A percentile compares a stretch with the other conserved stretches of the same genome.
phyloP scores from a whole-genome alignment of 352 stramenopile genomes.

The Globisporangium cystogenes region DNA sequence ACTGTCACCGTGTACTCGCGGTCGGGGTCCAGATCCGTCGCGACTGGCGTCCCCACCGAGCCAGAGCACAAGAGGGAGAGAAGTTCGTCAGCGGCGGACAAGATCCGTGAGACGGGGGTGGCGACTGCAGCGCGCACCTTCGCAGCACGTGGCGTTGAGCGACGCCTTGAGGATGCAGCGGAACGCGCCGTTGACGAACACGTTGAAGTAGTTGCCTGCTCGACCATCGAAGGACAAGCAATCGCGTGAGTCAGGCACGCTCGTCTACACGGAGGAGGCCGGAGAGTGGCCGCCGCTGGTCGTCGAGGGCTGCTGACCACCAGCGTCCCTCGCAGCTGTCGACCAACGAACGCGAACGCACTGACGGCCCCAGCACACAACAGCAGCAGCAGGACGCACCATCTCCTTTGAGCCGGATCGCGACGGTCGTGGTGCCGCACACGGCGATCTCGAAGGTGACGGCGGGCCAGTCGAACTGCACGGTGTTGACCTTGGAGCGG shows the following conservation, averaged over 20 bases:
- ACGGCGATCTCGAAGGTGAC: conserved; percentile 65
- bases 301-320: conserved; percentile 7
- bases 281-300: conserved; percentile 8
- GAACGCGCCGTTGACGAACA: conserved; percentile 76
- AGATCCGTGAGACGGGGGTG: not conserved
- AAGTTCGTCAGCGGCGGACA: not conserved
- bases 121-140: conserved; percentile 30
- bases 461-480: conserved; percentile 84
- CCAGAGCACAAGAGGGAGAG: not conserved
- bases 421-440: conserved; percentile 46
- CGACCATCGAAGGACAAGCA: not conserved
- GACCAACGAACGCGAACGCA: not conserved
- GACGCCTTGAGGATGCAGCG: conserved; percentile 73
- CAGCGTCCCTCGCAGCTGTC: conserved; percentile 4
- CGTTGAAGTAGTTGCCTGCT: conserved; percentile 86
- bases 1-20: conserved; percentile 64
- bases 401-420: conserved; percentile 80
- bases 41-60: conserved; percentile 29
- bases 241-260: not conserved
- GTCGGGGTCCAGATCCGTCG: conserved; percentile 38
- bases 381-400: conserved; percentile 46
- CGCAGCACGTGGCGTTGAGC: conserved; percentile 71
- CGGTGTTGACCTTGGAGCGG: conserved; percentile 81
- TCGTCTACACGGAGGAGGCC: not conserved
- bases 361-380: no score